Evolutionary conservation across 805 yeast genomes (phyloP).

Genomic region (Starmerella gropengiesseri): DNA sequence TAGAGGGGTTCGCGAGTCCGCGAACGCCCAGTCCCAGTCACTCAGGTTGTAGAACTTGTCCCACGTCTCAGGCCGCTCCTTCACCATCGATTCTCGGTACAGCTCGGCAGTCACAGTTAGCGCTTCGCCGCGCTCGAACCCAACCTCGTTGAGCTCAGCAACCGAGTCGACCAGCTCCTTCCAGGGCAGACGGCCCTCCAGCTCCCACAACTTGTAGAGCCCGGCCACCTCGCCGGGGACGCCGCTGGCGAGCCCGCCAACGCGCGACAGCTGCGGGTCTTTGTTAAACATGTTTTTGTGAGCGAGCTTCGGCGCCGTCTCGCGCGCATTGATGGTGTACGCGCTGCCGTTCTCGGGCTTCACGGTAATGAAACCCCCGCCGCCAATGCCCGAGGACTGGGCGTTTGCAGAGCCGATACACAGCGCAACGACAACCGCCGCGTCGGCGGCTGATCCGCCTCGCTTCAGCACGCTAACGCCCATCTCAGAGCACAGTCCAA

Average conservation of each 20-base stretch:
- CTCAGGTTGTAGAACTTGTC: conserved; percentile 11
- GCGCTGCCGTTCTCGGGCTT: conserved; percentile 37
- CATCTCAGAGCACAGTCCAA: conserved; percentile 49
- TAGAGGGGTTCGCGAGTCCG: conserved; percentile 5
- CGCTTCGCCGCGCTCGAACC: conserved; percentile 46
- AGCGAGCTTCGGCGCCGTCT: conserved; percentile 64
- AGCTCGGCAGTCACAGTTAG: conserved; percentile 36
- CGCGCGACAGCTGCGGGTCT: conserved; percentile 38
- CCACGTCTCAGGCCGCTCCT: conserved; percentile 22
- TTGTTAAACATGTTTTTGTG: conserved; percentile 53
- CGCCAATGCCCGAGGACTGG: conserved; percentile 84
- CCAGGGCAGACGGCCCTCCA: conserved; percentile 65
- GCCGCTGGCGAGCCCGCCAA: conserved; percentile 83
- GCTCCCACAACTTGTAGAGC: conserved; percentile 45
- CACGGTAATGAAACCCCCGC: conserved; percentile 70
- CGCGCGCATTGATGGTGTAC: conserved; percentile 72
- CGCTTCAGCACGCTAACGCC: conserved; percentile 44
- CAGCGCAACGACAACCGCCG: conserved; percentile 76
- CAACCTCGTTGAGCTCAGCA: conserved; percentile 48
- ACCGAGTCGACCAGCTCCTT: conserved; percentile 64
- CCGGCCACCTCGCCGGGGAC: conserved; percentile 91
- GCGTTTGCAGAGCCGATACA: conserved; percentile 80
- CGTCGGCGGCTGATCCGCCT: conserved; percentile 83
- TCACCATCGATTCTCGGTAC: conserved; percentile 24
- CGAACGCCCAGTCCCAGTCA: conserved; percentile 29